Evolutionary conservation across 768 basidiomycete species (phyloP).

Genomic region (Termitomyces sp.): DNA sequence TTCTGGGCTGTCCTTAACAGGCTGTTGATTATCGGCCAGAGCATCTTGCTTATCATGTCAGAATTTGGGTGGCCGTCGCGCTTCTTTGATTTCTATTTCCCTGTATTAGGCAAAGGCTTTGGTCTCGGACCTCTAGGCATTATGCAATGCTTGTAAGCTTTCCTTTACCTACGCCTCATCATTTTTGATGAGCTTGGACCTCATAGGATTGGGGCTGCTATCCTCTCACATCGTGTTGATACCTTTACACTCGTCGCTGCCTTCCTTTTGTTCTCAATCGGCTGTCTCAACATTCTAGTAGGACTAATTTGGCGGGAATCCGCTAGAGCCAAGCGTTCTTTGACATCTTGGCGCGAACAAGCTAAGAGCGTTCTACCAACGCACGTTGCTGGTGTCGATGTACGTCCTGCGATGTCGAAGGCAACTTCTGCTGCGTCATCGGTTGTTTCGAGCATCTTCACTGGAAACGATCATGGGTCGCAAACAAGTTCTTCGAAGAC

Average conservation of each 20-base stretch:
- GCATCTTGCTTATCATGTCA: conserved; percentile 73
- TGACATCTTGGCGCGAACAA: conserved; percentile 59
- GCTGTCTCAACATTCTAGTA: conserved; percentile 82
- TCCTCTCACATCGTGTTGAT: conserved; percentile 77
- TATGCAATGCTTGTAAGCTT: conserved; percentile 74
- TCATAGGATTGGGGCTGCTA: conserved; percentile 58
- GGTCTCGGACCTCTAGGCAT: conserved; percentile 85
- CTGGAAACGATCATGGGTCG: conserved; percentile 11
- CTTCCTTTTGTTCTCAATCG: conserved; percentile 88
- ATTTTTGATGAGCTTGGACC: background rate
- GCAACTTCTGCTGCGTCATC: conserved; percentile 15
- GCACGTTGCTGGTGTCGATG: conserved; percentile 33
- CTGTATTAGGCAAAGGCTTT: conserved; percentile 78
- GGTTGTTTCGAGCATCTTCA: conserved; percentile 30
- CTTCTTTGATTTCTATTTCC: conserved; percentile 84
- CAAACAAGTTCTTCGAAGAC: conserved; percentile 26
- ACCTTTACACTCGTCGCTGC: conserved; percentile 87
- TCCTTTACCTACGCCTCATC: background rate
- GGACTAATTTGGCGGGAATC: conserved; percentile 68
- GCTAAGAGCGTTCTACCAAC: conserved; percentile 49
- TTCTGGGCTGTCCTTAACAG: conserved; percentile 92
- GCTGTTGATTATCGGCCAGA: conserved; percentile 83
- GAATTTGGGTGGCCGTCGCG: conserved; percentile 76
- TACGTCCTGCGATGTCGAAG: conserved; percentile 28
- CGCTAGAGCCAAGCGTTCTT: conserved; percentile 56